A percentile compares a stretch with the other conserved stretches of the same genome.
Evolutionary conservation across 2,329 filamentous ascomycete genomes (phyloP).

Genomic region (Huntiella savannae): DNA sequence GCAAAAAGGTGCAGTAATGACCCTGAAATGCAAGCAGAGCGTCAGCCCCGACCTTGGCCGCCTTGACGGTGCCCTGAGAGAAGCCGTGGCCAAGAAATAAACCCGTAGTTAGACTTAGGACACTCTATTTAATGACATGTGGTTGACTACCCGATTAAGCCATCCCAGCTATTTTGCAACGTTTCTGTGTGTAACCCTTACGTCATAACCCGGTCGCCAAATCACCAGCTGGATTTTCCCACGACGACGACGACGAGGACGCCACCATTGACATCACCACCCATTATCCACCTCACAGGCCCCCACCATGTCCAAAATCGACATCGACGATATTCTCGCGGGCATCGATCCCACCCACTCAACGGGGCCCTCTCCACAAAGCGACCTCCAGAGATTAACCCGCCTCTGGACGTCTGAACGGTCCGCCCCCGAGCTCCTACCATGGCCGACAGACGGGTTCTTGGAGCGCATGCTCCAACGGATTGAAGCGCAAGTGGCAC

Average conservation of each 20-base stretch:
- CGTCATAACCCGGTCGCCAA: too few species aligned
- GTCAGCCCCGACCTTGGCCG: slow-evolving; percentile 42
- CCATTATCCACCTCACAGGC: too few species aligned
- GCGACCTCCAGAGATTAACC: slow-evolving; percentile 65
- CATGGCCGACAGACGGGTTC: slow-evolving; percentile 47
- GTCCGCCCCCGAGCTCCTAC: slow-evolving; percentile 68
- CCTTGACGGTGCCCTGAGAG: slow-evolving; percentile 23
- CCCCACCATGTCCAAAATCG: slow-evolving; percentile 28
- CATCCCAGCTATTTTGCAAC: too few species aligned
- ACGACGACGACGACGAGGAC: too few species aligned
- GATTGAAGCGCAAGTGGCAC: slow-evolving; percentile 50
- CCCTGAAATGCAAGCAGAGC: slow-evolving; percentile 53
- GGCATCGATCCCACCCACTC: slow-evolving; percentile 46
- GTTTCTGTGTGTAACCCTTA: too few species aligned
- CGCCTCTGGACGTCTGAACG: slow-evolving; percentile 87
- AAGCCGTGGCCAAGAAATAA: slow-evolving; percentile 12
- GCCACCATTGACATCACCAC: not conserved
- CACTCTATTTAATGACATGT: too few species aligned
- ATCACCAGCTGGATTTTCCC: not conserved
- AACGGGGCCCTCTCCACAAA: slow-evolving; percentile 41
- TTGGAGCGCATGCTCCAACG: slow-evolving; percentile 66
- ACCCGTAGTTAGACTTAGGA: too few species aligned
- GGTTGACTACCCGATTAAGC: too few species aligned
- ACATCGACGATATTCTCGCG: slow-evolving; percentile 63
- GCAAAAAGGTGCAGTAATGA: slow-evolving; percentile 63